phyloP scores from a whole-genome alignment of 495 filamentous ascomycete species.

The Penicillium macrosclerotiorum region DNA sequence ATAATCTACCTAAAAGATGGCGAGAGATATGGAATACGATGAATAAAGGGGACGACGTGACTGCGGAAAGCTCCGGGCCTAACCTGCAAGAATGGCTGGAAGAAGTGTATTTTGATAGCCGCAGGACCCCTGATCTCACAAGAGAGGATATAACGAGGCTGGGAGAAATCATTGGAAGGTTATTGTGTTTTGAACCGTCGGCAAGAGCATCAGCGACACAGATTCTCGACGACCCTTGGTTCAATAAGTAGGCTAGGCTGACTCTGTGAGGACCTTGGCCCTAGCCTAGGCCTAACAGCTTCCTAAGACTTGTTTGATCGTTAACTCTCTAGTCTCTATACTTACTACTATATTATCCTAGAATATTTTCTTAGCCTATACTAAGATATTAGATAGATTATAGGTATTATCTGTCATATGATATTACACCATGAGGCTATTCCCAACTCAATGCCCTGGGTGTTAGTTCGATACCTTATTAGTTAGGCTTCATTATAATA shows the following conservation, averaged over 20 bases:
- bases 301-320: not conserved
- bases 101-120: conserved; percentile 34
- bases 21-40: conserved; percentile 22
- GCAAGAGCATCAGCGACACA: conserved; percentile 31
- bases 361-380: too few relatives aligned
- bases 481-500: too few relatives aligned
- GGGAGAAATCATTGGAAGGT: conserved; percentile 26
- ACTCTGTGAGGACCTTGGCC: not conserved
- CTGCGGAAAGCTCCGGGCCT: conserved; percentile 16
- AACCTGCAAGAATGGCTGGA: conserved; percentile 37
- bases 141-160: conserved; percentile 30
- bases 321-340: too few relatives aligned
- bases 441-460: too few relatives aligned
- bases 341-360: too few relatives aligned
- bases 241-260: conserved; percentile 14
- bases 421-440: too few relatives aligned
- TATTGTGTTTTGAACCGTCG: conserved; percentile 33
- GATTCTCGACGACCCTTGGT: conserved; percentile 36
- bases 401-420: too few relatives aligned
- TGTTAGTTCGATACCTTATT: too few relatives aligned
- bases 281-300: not conserved
- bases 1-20: conserved; percentile 34
- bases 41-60: conserved; percentile 8
- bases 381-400: too few relatives aligned
- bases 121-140: conserved; percentile 23